These are phyloP conservation scores for Parastagonospora nodorum DNA, from an alignment of 2,329 filamentous ascomycete genomes.

Conservation along the genomic window DNA sequence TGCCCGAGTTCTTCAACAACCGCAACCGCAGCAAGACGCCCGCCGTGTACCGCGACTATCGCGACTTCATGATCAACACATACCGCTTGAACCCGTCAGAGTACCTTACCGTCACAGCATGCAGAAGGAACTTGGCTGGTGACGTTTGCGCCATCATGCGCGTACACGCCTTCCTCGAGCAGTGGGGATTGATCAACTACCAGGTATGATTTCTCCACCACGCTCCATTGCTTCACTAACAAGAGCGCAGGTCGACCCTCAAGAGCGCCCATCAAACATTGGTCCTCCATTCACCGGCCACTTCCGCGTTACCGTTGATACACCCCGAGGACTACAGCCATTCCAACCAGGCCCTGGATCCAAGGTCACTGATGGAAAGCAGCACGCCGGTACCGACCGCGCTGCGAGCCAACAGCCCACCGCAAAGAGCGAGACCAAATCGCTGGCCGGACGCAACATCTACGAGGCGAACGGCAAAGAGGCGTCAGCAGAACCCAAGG, in stretches of 20 bases:
- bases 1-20: constrained; percentile 98
- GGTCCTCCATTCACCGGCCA: constrained; percentile 97
- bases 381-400: constrained; percentile 71
- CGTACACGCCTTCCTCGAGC: constrained; percentile 95
- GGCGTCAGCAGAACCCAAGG: constrained; percentile 68
- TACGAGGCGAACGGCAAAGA: constrained; percentile 93
- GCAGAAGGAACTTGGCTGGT: constrained; percentile 89
- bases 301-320: constrained; percentile 95
- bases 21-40: constrained; percentile 98
- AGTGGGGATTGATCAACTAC: constrained; percentile 99
- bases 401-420: constrained; percentile 68
- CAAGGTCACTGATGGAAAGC: constrained; percentile 62
- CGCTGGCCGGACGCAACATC: constrained; percentile 93
- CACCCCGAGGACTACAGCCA: constrained; percentile 88
- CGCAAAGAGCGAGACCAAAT: constrained; percentile 80
- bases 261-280: constrained; percentile 92
- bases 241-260: constrained; percentile 81
- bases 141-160: constrained; percentile 99
- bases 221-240: constrained; percentile 3
- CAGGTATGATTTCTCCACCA: constrained; percentile 65
- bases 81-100: constrained; percentile 95
- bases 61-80: constrained; percentile 99
- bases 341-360: constrained; percentile 90
- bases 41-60: constrained; percentile 97
- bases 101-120: constrained; percentile 96